Conservation (phyloP, 805 yeast species). For the Saccharomycopsis fibuligera region DNA sequence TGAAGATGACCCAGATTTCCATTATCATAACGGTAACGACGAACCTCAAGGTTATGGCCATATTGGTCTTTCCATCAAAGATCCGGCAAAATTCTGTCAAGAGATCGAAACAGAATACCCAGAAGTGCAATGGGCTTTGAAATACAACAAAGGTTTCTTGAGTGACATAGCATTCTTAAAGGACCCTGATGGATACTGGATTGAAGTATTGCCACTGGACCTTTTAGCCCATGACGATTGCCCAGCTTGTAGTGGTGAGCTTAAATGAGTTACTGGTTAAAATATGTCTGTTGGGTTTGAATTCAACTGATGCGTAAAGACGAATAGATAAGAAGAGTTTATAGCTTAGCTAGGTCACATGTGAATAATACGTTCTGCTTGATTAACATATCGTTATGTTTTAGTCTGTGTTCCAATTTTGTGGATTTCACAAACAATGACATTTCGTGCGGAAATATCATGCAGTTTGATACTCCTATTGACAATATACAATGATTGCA, state of each 20-base stretch:
- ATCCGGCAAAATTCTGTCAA: slow-evolving; percentile 49
- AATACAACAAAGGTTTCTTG: slow-evolving; percentile 49
- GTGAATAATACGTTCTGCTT: too few species aligned
- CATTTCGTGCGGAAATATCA: too few species aligned
- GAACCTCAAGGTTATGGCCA: slow-evolving; percentile 83
- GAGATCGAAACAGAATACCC: slow-evolving; percentile 40
- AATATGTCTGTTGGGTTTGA: neutral
- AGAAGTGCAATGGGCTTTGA: slow-evolving; percentile 49
- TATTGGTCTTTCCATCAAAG: slow-evolving; percentile 62
- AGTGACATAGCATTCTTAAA: slow-evolving; percentile 62
- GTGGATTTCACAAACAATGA: too few species aligned
- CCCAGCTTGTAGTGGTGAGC: slow-evolving; percentile 16
- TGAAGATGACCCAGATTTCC: slow-evolving; percentile 67
- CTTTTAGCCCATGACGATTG: slow-evolving; percentile 6
- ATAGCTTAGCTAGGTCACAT: too few species aligned
- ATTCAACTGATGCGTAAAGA: too few species aligned
- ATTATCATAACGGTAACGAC: slow-evolving; percentile 80
- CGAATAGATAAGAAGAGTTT: too few species aligned
- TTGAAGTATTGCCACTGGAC: slow-evolving; percentile 57
- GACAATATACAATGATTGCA: too few species aligned
- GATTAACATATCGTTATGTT: too few species aligned
- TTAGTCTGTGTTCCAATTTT: too few species aligned
- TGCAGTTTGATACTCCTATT: too few species aligned
- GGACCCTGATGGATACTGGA: slow-evolving; percentile 88
- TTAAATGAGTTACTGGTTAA: neutral